Evolutionary conservation across 805 yeast species (phyloP), one percentile per base, ranked within the genome.

Genomic region (Candida odintsovae): DNA sequence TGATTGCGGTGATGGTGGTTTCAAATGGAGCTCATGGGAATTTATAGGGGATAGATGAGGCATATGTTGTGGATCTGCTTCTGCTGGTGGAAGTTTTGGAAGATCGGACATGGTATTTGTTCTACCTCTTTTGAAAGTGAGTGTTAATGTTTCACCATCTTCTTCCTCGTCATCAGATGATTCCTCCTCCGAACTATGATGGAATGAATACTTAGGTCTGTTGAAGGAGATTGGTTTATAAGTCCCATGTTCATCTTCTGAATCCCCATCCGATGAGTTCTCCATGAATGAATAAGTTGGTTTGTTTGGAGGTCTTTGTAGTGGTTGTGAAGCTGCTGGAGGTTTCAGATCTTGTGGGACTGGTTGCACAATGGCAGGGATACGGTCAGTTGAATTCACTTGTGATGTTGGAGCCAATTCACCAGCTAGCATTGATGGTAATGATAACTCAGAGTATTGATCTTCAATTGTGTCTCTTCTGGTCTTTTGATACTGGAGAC

Each of bases 261-360:
- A 22, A 19, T 41, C 48, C 4, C 44, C 41, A 23, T 42, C 47
- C 11, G 47, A 42, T 12, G 58, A 53, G 7, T 47, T 48, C 10
- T 52, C 60, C 37, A 58, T 56, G 45, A 58, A 56, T 38, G 61
- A 53, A 35, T 60, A 58, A 42, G 53, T 57, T 13, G 63, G 61
- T 15, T 49, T 48, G 22, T 38, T 48, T 35, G 44, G 45, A 3
- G 42, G 43, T 38, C 38, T 44, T 22, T 29, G 37, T n/a, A 19
- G 20, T 21, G 36, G 6, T 16, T 9, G 25, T 12, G 22, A 20
- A 19, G 23, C 22, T 6, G 19, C 3, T 4, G 3, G 37, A 33
- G 19, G 37, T 18, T 19, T 16, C 11, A 19, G 9, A 18, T 18
- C 21, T 10, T 18, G 37, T 33, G 22, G 39, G 25, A 36, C 23